A percentile compares a stretch with the other conserved stretches of the same genome.
Evolutionary conservation across 2,329 filamentous ascomycete genomes (phyloP).

Genomic region (Aureobasidium vineae): DNA sequence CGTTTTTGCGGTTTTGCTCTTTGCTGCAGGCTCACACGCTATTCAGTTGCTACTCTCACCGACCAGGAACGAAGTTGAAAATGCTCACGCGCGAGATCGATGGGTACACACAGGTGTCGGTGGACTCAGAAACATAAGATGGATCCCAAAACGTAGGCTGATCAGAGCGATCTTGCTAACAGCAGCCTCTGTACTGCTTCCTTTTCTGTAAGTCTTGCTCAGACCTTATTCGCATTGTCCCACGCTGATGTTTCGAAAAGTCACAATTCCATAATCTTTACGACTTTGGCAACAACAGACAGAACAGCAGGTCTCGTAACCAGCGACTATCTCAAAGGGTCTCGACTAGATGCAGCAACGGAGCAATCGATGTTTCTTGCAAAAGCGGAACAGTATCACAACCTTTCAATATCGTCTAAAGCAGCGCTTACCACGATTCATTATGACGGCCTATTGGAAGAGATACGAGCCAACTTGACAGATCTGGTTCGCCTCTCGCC

Average conservation of each 20-base stretch:
- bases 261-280: slow-evolving; percentile 1
- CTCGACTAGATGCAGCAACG: background rate
- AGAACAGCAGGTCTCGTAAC: background rate
- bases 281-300: slow-evolving; percentile 10
- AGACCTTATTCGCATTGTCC: background rate
- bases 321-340: background rate
- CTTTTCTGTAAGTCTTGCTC: slow-evolving; percentile 4
- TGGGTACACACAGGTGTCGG: slow-evolving; percentile 16
- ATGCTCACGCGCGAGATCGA: background rate
- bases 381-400: background rate
- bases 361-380: slow-evolving; percentile 2
- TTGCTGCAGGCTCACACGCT: background rate
- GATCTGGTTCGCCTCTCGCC: background rate
- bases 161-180: background rate
- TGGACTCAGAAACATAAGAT: background rate
- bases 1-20: background rate
- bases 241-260: background rate
- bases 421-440: background rate
- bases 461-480: background rate
- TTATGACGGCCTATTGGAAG: background rate
- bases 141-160: slow-evolving; percentile 5
- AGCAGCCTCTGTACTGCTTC: background rate
- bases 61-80: slow-evolving; percentile 8
- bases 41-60: background rate
- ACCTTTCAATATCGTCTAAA: background rate